Evolutionary conservation across 495 filamentous ascomycete species (phyloP), one percentile per base, ranked within the genome.

Genomic region (Aspergillus haitiensis): DNA sequence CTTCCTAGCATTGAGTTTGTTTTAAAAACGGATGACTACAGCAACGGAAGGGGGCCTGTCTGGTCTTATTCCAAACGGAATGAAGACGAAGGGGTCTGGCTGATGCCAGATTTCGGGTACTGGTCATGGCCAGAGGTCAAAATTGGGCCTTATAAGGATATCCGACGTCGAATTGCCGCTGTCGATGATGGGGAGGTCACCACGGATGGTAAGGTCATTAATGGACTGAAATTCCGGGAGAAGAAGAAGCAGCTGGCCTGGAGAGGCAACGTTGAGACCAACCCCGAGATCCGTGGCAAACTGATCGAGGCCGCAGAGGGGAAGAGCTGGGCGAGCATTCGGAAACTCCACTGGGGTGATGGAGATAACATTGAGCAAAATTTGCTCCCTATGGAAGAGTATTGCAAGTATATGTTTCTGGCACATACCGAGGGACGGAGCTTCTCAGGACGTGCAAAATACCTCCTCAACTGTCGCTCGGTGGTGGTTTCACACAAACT

Each of bases 61-160:
- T 88, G 84, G 83, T 70, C 76, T 0, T 82, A 81, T 56, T 74
- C 84, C 0, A 82, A 84, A 35, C 68, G 68, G 3, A 68, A 69
- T 16, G 60, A 61, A 6, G 78, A 86, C 40, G 64, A 72, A 0
- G 70, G 76, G 11, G 71, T 78, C 52, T 93, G 90, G 84, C 66
- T 90, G 4, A 88, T 93, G 74, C 90, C 90, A 0, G 88, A 93
- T 73, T 93, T 92, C 69, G 82, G 84, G 60, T 90, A 87, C 76
- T 93, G 87, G 86, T 76, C 84, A 1, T 91, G 87, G 86, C 79
- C 85, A 0, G 79, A 87, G 45, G 76, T 83, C 34, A 76, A 81
- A 56, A 78, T 89, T 44, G 82, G 82, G 5, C 81, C 83, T 7
- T 83, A 87, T 54, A 64, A 75, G 12, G 81, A 82, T 59, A 81